A percentile compares a stretch with the other conserved stretches of the same genome.
phyloP scores from a whole-genome alignment of 2,329 filamentous ascomycete species.

The Pseudopyrenochaeta lycopersici region DNA sequence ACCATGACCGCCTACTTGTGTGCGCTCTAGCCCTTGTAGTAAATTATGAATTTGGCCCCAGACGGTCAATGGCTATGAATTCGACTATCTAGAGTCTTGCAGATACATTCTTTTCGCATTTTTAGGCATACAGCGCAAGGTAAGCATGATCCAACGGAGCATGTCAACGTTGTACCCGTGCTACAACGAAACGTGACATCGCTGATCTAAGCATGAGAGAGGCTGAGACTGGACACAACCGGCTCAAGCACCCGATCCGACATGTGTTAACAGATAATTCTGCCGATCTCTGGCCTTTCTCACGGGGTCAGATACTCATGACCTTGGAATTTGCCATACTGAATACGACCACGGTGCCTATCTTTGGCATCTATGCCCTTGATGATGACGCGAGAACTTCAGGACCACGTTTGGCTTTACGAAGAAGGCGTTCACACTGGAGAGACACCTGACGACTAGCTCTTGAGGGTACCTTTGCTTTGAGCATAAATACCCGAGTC shows the following conservation, averaged over 20 bases:
- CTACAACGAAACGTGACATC: not conserved
- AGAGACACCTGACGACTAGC: not conserved
- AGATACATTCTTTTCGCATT: too few species aligned
- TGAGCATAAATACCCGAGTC: not conserved
- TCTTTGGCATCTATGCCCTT: not conserved
- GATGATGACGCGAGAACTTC: not conserved
- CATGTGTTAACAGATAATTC: not conserved
- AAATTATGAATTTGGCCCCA: too few species aligned
- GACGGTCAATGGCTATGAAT: too few species aligned
- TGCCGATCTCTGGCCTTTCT: not conserved
- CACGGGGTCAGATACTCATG: conserved; percentile 2
- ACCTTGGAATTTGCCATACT: not conserved
- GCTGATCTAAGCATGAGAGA: not conserved
- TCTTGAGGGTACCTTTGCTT: not conserved
- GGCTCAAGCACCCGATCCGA: conserved; percentile 6
- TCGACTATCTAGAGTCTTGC: too few species aligned
- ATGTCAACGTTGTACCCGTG: conserved; percentile 4
- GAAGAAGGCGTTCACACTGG: not conserved
- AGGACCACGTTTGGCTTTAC: not conserved
- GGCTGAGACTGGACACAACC: not conserved
- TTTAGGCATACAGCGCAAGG: not conserved
- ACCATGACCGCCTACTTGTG: not conserved
- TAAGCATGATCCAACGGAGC: not conserved
- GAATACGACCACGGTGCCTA: not conserved
- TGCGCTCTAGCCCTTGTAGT: too few species aligned